phyloP scores from a whole-genome alignment of 495 filamentous ascomycete genomes.

The Neurospora sp. region DNA sequence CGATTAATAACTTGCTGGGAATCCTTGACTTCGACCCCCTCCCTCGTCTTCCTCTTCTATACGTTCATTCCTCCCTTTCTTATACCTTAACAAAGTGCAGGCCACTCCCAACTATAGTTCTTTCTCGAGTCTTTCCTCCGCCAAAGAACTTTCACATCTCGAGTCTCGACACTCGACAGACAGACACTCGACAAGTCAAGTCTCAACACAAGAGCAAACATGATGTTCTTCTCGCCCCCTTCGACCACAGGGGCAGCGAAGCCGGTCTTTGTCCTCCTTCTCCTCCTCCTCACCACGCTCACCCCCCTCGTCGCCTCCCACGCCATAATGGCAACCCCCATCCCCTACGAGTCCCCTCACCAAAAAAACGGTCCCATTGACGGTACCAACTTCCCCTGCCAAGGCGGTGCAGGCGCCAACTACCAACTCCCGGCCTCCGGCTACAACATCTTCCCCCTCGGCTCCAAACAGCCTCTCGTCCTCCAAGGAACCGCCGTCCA shows the following conservation, averaged over 20 bases:
- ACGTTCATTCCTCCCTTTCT: background rate
- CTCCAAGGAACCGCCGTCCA: slow-evolving; percentile 61
- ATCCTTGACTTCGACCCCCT: background rate
- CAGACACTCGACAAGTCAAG: background rate
- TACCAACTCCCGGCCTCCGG: slow-evolving; percentile 20
- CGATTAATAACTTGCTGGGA: background rate
- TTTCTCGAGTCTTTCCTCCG: background rate
- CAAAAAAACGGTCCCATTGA: slow-evolving; percentile 13
- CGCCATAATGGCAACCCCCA: slow-evolving; percentile 17
- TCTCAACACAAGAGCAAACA: background rate
- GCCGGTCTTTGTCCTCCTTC: background rate
- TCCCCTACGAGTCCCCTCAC: slow-evolving; percentile 5
- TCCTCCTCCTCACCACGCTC: background rate
- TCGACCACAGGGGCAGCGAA: background rate
- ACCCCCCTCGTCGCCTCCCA: slow-evolving; percentile 8
- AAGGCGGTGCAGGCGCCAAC: slow-evolving; percentile 18
- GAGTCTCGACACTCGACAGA: background rate
- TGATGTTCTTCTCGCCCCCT: background rate
- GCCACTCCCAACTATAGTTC: background rate
- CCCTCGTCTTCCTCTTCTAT: background rate
- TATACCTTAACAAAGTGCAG: background rate
- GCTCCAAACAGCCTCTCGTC: slow-evolving; percentile 35
- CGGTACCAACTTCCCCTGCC: slow-evolving; percentile 68
- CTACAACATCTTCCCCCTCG: slow-evolving; percentile 31
- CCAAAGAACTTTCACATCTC: background rate